Evolutionary conservation across 139 green algal genomes (phyloP), one percentile per base, ranked within the genome.

Genomic region (Coelastrella sp.): DNA sequence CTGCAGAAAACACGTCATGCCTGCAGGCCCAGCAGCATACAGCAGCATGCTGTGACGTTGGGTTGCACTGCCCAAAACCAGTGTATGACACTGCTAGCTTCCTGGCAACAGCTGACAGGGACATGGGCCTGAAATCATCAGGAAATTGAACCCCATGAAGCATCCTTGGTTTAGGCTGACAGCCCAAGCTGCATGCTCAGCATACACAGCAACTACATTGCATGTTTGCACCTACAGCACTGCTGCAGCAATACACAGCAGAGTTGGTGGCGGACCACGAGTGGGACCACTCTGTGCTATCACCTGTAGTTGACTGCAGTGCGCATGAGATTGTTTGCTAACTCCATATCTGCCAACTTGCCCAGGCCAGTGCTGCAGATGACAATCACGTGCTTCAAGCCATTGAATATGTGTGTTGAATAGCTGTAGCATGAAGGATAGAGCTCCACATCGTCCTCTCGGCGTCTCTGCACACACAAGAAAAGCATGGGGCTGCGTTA

Each of bases 271-370:
- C 71, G 6, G 71, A 77, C 71, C 14, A 32, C 71, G 8, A 47
- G 32, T 47, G 32, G 32, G 32, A 47, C 32, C 32, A 16, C 71
- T 22, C 17, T 3, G 4, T 57, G 73, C 19, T 59, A 2, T 8
- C 74, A 95, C 91, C 94, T 94, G 90, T 95, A 95, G 92, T 94
- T 94, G 91, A 96, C 91, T 32, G 93, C 93, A 3, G 92, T 83
- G 5, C 85, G 81, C 83, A 94, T 93, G 56, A 94, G 90, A 19
- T 76, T 74, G 14, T 90, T 79, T 2, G 90, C 93, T 3, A 85
- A 74, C 56, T 95, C 93, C 80, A 92, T 92, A 22, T 88, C 89
- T 8, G 83, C 66, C 14, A 66, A 81, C 74, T 92, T 86, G 71
- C 85, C 91, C 10, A 90, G 80, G 65, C 79, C 86, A 32, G 92